Conservation (phyloP, 2,329 filamentous ascomycete genomes). For the Paecilomyces fulvus region DNA sequence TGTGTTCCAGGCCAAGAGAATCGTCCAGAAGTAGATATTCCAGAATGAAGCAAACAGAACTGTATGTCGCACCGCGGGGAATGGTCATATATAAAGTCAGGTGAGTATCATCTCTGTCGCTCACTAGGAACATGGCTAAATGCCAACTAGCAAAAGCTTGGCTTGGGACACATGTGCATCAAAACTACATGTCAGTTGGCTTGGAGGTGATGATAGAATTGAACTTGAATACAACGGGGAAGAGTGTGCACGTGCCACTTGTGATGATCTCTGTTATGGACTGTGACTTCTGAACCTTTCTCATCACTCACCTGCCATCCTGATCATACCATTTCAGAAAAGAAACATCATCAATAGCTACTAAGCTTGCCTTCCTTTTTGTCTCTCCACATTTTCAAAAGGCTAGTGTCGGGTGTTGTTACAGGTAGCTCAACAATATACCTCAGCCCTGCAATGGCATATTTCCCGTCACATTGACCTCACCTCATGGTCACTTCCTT, state of each 20-base stretch:
- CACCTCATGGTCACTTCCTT: neutral
- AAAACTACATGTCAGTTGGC: neutral
- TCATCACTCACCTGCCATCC: neutral
- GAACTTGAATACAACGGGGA: neutral
- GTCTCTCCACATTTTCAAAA: neutral
- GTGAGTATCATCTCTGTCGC: neutral
- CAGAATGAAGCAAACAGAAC: constrained; percentile 3
- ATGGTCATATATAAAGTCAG: neutral
- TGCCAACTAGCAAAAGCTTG: neutral
- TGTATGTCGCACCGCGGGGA: neutral
- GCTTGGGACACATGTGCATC: constrained; percentile 7
- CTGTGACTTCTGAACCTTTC: neutral
- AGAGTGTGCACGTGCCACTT: constrained; percentile 14
- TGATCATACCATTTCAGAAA: neutral
- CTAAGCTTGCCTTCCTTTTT: neutral
- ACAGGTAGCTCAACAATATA: neutral
- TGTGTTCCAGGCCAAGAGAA: neutral
- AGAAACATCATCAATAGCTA: neutral
- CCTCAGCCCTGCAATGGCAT: neutral
- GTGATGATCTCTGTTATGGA: neutral
- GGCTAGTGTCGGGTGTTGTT: neutral
- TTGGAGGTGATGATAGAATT: neutral
- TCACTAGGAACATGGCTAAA: neutral
- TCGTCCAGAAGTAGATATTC: constrained; percentile 7
- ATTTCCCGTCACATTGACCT: neutral